A percentile compares a stretch with the other conserved stretches of the same genome.
Conservation (phyloP, 2,329 filamentous ascomycete species). For the Chaetomiaceae sp. region DNA sequence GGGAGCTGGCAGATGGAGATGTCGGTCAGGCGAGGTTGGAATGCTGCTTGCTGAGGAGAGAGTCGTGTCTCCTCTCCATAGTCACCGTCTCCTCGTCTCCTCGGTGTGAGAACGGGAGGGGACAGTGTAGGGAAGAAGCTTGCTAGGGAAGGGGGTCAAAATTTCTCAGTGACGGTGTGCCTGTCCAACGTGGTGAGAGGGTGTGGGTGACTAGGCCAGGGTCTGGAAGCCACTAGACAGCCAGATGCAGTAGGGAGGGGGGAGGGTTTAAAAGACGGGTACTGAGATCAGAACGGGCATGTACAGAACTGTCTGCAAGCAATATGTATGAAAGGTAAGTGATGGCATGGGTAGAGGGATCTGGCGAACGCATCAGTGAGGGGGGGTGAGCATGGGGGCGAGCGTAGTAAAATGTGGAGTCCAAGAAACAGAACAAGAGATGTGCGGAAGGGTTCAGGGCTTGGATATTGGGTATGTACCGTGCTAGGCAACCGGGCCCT, state of each 20-base stretch:
- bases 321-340: no score
- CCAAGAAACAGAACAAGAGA: constrained; percentile 23
- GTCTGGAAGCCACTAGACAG: constrained; percentile 14
- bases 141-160: constrained; percentile 16
- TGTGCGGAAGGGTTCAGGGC: constrained; percentile 22
- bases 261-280: constrained; percentile 18
- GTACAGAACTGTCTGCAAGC: constrained; percentile 20
- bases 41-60: constrained; percentile 34
- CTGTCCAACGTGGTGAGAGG: constrained; percentile 12
- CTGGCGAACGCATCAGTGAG: constrained; percentile 4
- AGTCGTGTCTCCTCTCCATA: constrained; percentile 33
- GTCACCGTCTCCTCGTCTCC: constrained; percentile 35
- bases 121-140: constrained; percentile 20
- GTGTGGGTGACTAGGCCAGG: constrained; percentile 23
- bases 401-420: constrained; percentile 18
- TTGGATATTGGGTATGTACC: constrained; percentile 13
- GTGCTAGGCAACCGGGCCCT: constrained; percentile 10
- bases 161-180: constrained; percentile 20
- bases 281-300: constrained; percentile 20
- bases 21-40: constrained; percentile 36
- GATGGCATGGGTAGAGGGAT: constrained; percentile 16
- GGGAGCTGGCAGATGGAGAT: constrained; percentile 34
- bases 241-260: constrained; percentile 16
- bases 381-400: constrained; percentile 10
- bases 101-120: constrained; percentile 19